phyloP scores from a whole-genome alignment of 768 basidiomycete genomes.

The Mrakia gelida region DNA sequence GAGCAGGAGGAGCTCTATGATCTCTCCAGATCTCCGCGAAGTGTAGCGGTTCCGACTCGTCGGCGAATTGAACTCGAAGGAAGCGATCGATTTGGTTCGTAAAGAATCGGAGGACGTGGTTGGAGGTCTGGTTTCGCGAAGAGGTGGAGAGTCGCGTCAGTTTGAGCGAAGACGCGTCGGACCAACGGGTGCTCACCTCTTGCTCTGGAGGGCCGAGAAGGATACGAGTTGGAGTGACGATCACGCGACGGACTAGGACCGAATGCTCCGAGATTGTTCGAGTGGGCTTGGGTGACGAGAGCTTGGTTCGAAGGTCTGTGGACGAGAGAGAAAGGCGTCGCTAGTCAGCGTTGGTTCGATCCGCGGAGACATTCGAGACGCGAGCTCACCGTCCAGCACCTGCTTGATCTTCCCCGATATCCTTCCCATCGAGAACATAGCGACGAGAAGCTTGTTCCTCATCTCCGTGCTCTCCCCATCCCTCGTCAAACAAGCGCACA shows the following conservation, averaged over 20 bases:
- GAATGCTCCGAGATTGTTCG: background rate
- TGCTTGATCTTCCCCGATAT: constrained; percentile 9
- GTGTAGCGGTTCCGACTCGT: constrained; percentile 34
- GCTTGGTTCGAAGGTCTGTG: background rate
- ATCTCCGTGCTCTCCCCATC: constrained; percentile 7
- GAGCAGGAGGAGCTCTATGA: background rate
- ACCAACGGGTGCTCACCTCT: constrained; percentile 14
- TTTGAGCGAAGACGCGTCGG: background rate
- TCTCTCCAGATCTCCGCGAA: constrained; percentile 14
- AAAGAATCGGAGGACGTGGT: constrained; percentile 33
- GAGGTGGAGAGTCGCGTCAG: background rate
- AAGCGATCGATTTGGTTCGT: constrained; percentile 34
- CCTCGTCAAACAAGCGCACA: background rate
- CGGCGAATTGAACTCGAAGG: constrained; percentile 36
- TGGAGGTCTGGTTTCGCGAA: constrained; percentile 24
- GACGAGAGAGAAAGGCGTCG: background rate
- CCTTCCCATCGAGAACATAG: constrained; percentile 17
- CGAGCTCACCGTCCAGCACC: background rate
- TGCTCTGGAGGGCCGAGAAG: constrained; percentile 34
- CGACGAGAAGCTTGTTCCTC: constrained; percentile 2
- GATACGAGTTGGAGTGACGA: constrained; percentile 36
- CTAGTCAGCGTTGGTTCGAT: background rate
- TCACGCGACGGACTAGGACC: constrained; percentile 24
- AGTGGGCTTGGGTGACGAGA: background rate
- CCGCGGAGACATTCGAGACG: background rate